phyloP scores from a whole-genome alignment of 1,284 basidiomycete genomes.

The Xerocomus nothofagi region DNA sequence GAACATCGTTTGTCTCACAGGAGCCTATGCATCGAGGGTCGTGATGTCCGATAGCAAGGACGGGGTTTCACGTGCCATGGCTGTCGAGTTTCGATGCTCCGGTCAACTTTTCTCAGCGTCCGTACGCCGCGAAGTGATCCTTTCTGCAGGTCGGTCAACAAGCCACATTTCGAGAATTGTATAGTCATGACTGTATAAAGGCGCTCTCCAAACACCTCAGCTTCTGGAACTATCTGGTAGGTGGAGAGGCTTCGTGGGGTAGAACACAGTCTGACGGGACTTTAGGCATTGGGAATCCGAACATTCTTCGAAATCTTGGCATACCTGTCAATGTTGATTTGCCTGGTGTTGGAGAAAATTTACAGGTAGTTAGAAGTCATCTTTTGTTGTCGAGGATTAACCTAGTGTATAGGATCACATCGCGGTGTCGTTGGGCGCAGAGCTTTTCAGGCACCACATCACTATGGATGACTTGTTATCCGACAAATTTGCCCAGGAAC shows the following conservation, averaged over 20 bases:
- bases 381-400: not conserved
- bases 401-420: conserved; percentile 14
- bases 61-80: conserved; percentile 6
- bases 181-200: conserved; percentile 1
- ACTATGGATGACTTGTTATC: conserved; percentile 17
- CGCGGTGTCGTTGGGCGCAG: conserved; percentile 13
- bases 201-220: conserved; percentile 29
- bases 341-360: conserved; percentile 35
- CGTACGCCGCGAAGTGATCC: conserved; percentile 25
- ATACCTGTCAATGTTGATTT: conserved; percentile 30
- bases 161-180: not conserved
- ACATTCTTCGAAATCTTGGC: conserved; percentile 12
- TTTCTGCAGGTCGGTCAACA: conserved; percentile 23
- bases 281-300: conserved; percentile 17
- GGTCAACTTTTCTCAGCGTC: conserved; percentile 11
- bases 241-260: not conserved
- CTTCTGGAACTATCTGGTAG: conserved; percentile 36
- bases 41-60: conserved; percentile 8
- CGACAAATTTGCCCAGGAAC: conserved; percentile 6
- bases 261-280: not conserved
- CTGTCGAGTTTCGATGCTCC: conserved; percentile 15
- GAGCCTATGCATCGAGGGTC: conserved; percentile 15
- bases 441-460: conserved; percentile 11
- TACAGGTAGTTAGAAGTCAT: conserved; percentile 24
- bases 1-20: conserved; percentile 22